Evolutionary conservation across 768 basidiomycete species (phyloP), one percentile per base, ranked within the genome.

Genomic region (Chalciporus pseudorubinellus): DNA sequence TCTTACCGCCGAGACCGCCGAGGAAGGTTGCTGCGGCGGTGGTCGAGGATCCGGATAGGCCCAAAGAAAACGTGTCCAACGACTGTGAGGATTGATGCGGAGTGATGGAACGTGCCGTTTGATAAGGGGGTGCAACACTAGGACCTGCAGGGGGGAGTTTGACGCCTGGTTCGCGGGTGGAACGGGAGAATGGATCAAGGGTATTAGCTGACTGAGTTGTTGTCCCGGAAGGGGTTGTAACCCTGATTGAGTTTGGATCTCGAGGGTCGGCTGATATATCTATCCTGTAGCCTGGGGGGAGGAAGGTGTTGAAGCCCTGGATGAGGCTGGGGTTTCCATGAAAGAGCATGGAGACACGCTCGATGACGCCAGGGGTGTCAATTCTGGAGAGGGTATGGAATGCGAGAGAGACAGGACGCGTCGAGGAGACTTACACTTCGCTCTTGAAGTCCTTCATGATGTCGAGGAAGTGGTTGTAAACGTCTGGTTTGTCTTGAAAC

Each of bases 401-500:
- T 51, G 31, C 53, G 45, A 10, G 13, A 3, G 26, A 36, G 40
- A n/a, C 6, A 24, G 4, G 26, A 33, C 22, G 18, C 34, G 1
- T 20, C n/a, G 36, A 2, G 18, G 12, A 26, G 11, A 80, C 91
- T 74, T 69, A 93, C 90, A 74, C 76, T 72, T 95, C 92, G 63
- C 92, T 92, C 75, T 99, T 99, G 71, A 99, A 99, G 68, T 98
- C 95, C 76, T 98, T 98, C 97, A 97, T 97, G 65, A 97, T 95
- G 68, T 95, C 92, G 70, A 95, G 71, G 65, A 94, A 93, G 58
- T 87, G 81, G 68, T 97, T 95, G 77, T 97, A 97, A 22, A 95
- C 92, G 62, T 94, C 91, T 18, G 93, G 93, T 68, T 85, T 84
- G 66, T 91, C 87, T 41, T 83, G 78, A 68, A 95, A 97, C 73